Evolutionary conservation across 306 rosid genomes (phyloP).

Genomic region (Begonia masoniana): DNA sequence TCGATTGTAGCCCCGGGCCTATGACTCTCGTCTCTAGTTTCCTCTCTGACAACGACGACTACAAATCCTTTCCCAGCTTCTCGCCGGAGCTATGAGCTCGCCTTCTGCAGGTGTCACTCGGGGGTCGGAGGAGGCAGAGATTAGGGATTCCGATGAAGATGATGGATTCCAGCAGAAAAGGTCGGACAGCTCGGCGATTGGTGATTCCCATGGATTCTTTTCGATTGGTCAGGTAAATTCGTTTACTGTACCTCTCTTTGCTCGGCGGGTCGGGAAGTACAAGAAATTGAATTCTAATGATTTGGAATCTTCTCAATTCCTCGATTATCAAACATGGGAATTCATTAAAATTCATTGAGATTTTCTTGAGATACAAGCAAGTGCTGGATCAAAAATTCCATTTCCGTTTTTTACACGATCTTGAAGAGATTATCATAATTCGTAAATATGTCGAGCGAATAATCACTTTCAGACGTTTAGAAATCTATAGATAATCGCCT

Average conservation of each 20-base stretch:
- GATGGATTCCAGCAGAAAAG: slow-evolving; percentile 16
- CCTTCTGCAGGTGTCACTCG: slow-evolving; percentile 18
- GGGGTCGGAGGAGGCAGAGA: slow-evolving; percentile 8
- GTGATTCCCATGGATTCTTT: slow-evolving; percentile 31
- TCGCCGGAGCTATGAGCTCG: slow-evolving; percentile 64
- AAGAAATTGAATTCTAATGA: too few relatives aligned
- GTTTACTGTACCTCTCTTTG: too few relatives aligned
- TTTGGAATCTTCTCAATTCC: too few relatives aligned
- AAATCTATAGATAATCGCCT: not conserved
- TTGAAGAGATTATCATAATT: too few relatives aligned
- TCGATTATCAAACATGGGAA: too few relatives aligned
- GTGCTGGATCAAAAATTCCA: too few relatives aligned
- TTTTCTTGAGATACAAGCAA: too few relatives aligned
- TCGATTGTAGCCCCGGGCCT: slow-evolving; percentile 73
- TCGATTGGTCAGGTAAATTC: slow-evolving; percentile 43
- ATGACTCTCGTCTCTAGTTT: slow-evolving; percentile 64
- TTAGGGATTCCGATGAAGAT: slow-evolving; percentile 8
- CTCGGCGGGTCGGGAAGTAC: too few relatives aligned
- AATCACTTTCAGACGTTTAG: not conserved
- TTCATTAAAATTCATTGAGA: too few relatives aligned
- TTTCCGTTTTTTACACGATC: too few relatives aligned
- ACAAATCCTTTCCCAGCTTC: slow-evolving; percentile 76
- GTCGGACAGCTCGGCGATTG: slow-evolving; percentile 10
- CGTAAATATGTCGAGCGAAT: too few relatives aligned
- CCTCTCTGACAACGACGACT: slow-evolving; percentile 40